phyloP scores from a whole-genome alignment of 1,139 yeast genomes.

The Yamadazyma pseudoaaseri region DNA sequence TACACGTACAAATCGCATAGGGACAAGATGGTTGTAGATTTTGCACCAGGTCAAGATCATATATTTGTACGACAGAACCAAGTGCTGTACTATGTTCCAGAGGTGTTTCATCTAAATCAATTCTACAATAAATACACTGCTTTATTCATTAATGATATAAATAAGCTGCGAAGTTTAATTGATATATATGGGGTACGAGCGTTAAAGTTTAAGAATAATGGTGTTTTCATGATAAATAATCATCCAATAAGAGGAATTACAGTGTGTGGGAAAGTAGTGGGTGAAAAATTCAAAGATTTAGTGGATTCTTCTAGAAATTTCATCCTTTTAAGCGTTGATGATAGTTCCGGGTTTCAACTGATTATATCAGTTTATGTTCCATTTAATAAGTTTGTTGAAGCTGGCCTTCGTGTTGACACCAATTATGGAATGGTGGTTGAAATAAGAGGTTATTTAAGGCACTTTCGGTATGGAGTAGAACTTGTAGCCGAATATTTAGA shows the following conservation, averaged over 20 bases:
- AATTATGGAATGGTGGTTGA: constrained; percentile 15
- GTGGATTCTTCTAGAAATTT: constrained; percentile 7
- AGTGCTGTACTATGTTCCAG: constrained; percentile 16
- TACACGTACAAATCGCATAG: constrained; percentile 1
- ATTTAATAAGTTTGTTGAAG: constrained; percentile 4
- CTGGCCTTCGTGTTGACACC: constrained; percentile 11
- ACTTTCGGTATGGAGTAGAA: constrained; percentile 15
- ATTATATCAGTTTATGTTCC: constrained; percentile 11
- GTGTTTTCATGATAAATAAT: constrained; percentile 15
- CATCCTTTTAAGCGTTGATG: constrained; percentile 16
- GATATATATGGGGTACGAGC: constrained; percentile 16
- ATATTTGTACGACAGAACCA: constrained; percentile 14
- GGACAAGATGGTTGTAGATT: constrained; percentile 10
- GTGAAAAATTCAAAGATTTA: constrained; percentile 10
- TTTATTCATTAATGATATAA: constrained; percentile 16
- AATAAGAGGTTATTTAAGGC: constrained; percentile 10
- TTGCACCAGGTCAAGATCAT: constrained; percentile 17
- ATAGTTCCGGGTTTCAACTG: constrained; percentile 17
- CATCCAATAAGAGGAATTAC: constrained; percentile 15
- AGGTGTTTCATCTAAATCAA: constrained; percentile 16
- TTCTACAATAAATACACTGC: constrained; percentile 9
- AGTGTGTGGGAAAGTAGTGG: constrained; percentile 15
- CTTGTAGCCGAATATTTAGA: constrained; percentile 22
- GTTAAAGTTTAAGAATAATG: constrained; percentile 4
- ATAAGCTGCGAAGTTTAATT: constrained; percentile 6